Base-by-base conservation (phyloP, 257 asterid species). In the Salvia splendens region DNA sequence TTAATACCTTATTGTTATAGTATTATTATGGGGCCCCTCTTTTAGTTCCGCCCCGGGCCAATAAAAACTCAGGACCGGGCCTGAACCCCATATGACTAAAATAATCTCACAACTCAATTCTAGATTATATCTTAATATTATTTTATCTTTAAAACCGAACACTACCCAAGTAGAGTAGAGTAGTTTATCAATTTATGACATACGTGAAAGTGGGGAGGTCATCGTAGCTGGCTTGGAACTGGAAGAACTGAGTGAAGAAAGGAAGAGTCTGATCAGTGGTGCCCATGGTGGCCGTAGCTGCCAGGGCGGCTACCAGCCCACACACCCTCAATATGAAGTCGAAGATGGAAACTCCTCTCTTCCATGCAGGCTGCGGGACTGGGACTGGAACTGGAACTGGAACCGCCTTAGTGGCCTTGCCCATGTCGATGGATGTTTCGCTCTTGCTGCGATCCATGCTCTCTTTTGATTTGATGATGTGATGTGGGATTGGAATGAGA, bases 121-220 rank as follows among this genome's bases (percentile, higher is more conserved):
- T n/a, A n/a, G n/a, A n/a, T n/a, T n/a, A n/a, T n/a, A n/a, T n/a
- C n/a, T n/a, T n/a, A n/a, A n/a, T n/a, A n/a, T n/a, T n/a, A n/a
- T n/a, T n/a, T n/a, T n/a, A n/a, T n/a, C n/a, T n/a, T n/a, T n/a
- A n/a, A n/a, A n/a, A n/a, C n/a, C n/a, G n/a, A n/a, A n/a, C n/a
- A n/a, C n/a, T n/a, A 20, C 1, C 1, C 30, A 24, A 24, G 30
- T 24, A 24, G 30, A 24, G 30, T 24, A 24, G 30, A 17, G 20
- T 17, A 17, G 20, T 17, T 24, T 24, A 24, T 1, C 30, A 2
- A 24, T 24, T 24, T 1, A 24, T 24, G 30, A 24, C 8, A 38
- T 68, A 86, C 97, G 89, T 69, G 84, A 88, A 88, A 68, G 93
- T 65, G 4, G 97, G 95, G 81, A 91, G 84, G 63, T 88, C 95